Percentiles rank a stretch among this genome's conserved stretches.
Conservation (phyloP, 345 rosid species). For the Mercurialis annua region DNA sequence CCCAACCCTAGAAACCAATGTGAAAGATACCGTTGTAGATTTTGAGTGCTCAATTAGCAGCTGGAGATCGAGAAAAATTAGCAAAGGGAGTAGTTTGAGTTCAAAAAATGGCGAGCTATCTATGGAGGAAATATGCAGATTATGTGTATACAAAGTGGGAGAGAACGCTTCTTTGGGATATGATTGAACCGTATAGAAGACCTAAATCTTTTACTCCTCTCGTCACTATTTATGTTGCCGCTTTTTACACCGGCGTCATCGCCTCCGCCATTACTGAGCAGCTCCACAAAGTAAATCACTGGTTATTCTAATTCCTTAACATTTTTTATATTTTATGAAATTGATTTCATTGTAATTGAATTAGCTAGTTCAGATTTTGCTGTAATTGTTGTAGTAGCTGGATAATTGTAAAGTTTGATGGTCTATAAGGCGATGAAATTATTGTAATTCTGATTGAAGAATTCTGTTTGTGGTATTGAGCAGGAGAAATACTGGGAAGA, state of each 20-base stretch:
- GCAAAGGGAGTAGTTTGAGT: background rate
- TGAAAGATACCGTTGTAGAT: no score
- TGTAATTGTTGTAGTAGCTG: background rate
- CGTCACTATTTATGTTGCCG: constrained; percentile 58
- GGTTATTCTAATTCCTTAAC: background rate
- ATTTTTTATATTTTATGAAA: background rate
- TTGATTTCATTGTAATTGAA: background rate
- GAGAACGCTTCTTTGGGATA: constrained; percentile 74
- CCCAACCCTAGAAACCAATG: no score
- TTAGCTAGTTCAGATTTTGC: background rate
- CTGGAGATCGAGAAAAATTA: background rate
- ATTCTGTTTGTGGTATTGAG: constrained; percentile 21
- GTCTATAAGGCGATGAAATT: background rate
- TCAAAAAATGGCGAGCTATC: constrained; percentile 57
- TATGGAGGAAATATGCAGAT: constrained; percentile 88
- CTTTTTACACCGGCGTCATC: constrained; percentile 87
- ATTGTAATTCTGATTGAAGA: constrained; percentile 8
- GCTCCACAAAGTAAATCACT: constrained; percentile 55
- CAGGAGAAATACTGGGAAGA: constrained; percentile 97
- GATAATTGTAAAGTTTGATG: background rate
- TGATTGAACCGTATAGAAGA: constrained; percentile 75
- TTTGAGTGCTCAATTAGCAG: background rate
- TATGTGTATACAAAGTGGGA: constrained; percentile 69
- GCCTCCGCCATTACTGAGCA: constrained; percentile 89
- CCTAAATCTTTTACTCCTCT: constrained; percentile 82